Base-by-base conservation (phyloP, 2,329 filamentous ascomycete genomes). In the Lasiodiplodia theobromae region DNA sequence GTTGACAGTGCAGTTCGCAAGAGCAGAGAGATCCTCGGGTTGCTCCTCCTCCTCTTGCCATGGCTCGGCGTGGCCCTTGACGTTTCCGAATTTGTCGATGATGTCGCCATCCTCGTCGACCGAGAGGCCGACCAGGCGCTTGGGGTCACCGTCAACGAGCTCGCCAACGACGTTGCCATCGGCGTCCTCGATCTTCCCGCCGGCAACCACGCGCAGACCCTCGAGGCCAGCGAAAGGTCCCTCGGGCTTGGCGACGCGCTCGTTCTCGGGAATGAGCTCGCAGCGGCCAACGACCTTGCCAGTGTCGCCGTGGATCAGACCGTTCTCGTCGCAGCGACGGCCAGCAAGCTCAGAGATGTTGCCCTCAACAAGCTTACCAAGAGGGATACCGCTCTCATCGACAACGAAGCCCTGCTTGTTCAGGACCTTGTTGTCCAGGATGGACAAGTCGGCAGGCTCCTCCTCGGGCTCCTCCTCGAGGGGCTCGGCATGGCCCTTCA, bases 281-380 rank as follows among this genome's bases (percentile, higher is more conserved):
- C 88, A 89, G 69, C 85, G 86, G 70, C 91, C 91, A 69, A 93
- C 86, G 56, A 92, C 83, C 69, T 91, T 88, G 58, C 91, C 91
- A 18, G 85, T 86, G 77, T 93, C 91, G 75, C 90, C 91, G 81
- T 89, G 87, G 72, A 93, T 86, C 74, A 91, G 87, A 40, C 91
- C 91, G 40, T 91, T 81, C 78, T 89, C 91, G 77, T 93, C 89
- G 74, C 89, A 89, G 86, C 91, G 90, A 74, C 87, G 88, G 34
- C 91, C 91, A 18, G 88, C 80, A 49, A 93, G 85, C 66, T 86
- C 84, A 77, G 87, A 86, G 47, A 87, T 75, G 69, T 90, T 87
- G 18, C 91, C 91, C 75, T 92, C 89, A 21, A 92, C 78, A 1
- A 2, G 93, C 85, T 40, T 88, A 47, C 89, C 91, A 70, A 87